phyloP scores from a whole-genome alignment of 2,329 filamentous ascomycete species.

The Diplodia corticola region DNA sequence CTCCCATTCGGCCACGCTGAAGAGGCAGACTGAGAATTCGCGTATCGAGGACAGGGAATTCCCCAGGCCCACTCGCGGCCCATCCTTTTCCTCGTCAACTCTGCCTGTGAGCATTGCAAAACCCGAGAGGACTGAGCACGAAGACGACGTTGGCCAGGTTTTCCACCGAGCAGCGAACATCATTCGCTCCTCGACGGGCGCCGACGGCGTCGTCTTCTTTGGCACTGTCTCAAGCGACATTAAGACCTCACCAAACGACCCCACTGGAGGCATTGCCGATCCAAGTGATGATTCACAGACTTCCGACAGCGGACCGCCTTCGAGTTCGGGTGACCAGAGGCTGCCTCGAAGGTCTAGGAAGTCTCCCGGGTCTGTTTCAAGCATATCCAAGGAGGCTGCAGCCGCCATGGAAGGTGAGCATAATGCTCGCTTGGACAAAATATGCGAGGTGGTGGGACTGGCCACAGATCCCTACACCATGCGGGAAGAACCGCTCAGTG shows the following conservation, averaged over 20 bases:
- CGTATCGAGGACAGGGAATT: slow-evolving; percentile 29
- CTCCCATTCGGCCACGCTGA: slow-evolving; percentile 26
- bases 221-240: slow-evolving; percentile 30
- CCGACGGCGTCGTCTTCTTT: slow-evolving; percentile 38
- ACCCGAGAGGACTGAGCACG: slow-evolving; percentile 25
- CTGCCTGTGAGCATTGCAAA: slow-evolving; percentile 27
- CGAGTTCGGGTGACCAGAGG: neutral
- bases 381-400: neutral
- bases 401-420: slow-evolving; percentile 12
- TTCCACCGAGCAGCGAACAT: slow-evolving; percentile 33
- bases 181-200: slow-evolving; percentile 35
- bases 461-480: slow-evolving; percentile 20
- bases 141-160: slow-evolving; percentile 28
- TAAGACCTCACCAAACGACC: slow-evolving; percentile 28
- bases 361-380: slow-evolving; percentile 27
- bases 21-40: slow-evolving; percentile 38
- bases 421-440: neutral
- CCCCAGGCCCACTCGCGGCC: neutral
- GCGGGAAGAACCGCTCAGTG: slow-evolving; percentile 27
- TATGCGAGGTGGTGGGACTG: slow-evolving; percentile 21
- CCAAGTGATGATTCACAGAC: slow-evolving; percentile 36
- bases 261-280: slow-evolving; percentile 31
- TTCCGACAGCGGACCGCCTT: slow-evolving; percentile 31
- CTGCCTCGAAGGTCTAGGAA: neutral
- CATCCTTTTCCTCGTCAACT: slow-evolving; percentile 8